Conservation (phyloP, 352 stramenopile species). For the Phytophthora rubi region DNA sequence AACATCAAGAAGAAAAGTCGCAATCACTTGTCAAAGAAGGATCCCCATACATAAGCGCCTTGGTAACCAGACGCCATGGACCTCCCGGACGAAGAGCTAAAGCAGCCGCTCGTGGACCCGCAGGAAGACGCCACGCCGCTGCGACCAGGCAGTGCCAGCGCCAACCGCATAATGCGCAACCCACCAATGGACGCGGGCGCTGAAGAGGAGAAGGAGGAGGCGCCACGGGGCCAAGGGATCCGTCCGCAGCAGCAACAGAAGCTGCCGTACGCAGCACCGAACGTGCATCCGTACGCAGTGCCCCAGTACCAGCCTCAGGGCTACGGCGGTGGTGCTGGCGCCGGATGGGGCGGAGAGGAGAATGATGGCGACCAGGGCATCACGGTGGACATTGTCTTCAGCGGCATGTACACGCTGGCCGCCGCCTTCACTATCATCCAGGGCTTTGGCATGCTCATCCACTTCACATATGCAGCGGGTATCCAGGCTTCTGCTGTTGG, state of each 20-base stretch:
- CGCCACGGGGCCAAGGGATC: conserved; percentile 10
- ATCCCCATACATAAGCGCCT: conserved; percentile 15
- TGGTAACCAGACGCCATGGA: conserved; percentile 51
- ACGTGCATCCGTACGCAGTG: conserved; percentile 83
- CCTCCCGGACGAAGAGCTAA: conserved; percentile 75
- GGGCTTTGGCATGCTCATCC: conserved; percentile 86
- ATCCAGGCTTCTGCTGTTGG: background rate
- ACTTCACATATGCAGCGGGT: conserved; percentile 69
- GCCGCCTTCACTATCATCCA: conserved; percentile 84
- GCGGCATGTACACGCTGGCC: conserved; percentile 87
- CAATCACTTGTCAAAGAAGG: conserved; percentile 24
- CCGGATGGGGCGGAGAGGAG: conserved; percentile 54
- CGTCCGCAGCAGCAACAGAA: conserved; percentile 32
- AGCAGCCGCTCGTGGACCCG: conserved; percentile 67
- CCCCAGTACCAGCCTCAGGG: conserved; percentile 77
- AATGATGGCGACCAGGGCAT: conserved; percentile 48
- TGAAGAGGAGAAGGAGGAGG: conserved; percentile 73
- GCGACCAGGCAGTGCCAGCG: conserved; percentile 17
- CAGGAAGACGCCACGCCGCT: conserved; percentile 14
- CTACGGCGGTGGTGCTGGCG: conserved; percentile 45
- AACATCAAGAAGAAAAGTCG: conserved; percentile 37
- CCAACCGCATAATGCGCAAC: conserved; percentile 31
- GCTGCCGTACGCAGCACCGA: conserved; percentile 71
- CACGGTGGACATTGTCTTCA: conserved; percentile 84
- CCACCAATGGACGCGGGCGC: conserved; percentile 33